A percentile compares a stretch with the other conserved stretches of the same genome.
Evolutionary conservation across 495 filamentous ascomycete species (phyloP).

Genomic region (Trichoderma reesei): DNA sequence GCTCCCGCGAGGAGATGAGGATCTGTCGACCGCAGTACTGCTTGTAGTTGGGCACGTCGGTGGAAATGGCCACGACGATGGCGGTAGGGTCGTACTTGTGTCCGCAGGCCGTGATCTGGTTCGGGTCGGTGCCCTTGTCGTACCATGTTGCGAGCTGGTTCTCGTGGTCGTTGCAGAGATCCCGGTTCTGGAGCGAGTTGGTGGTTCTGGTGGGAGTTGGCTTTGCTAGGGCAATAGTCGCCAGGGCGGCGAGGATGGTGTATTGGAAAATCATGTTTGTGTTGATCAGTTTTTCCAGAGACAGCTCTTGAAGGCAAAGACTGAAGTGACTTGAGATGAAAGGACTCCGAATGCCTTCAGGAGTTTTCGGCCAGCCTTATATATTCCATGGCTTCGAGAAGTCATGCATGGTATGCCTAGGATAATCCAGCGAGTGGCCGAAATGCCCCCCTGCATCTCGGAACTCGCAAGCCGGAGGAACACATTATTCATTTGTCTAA

Average conservation of each 20-base stretch:
- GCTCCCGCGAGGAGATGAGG: not conserved
- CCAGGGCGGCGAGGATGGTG: not conserved
- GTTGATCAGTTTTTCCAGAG: no score
- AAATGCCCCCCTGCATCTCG: no score
- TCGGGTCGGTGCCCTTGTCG: not conserved
- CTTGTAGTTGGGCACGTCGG: not conserved
- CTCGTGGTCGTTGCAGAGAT: not conserved
- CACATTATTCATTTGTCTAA: no score
- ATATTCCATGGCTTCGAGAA: no score
- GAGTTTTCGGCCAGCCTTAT: no score
- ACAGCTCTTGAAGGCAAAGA: no score
- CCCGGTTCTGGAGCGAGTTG: not conserved
- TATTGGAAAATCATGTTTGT: not conserved
- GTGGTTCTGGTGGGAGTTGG: not conserved
- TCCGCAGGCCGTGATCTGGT: not conserved
- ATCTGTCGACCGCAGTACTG: not conserved
- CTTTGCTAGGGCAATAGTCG: not conserved
- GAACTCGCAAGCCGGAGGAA: no score
- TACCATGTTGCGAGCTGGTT: not conserved
- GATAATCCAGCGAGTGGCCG: no score
- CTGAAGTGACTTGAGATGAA: no score
- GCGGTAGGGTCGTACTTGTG: not conserved
- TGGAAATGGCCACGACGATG: not conserved
- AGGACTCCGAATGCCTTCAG: no score
- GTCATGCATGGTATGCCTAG: no score